Conservation (phyloP, 768 basidiomycete genomes). For the Calocybe gangraenosa region DNA sequence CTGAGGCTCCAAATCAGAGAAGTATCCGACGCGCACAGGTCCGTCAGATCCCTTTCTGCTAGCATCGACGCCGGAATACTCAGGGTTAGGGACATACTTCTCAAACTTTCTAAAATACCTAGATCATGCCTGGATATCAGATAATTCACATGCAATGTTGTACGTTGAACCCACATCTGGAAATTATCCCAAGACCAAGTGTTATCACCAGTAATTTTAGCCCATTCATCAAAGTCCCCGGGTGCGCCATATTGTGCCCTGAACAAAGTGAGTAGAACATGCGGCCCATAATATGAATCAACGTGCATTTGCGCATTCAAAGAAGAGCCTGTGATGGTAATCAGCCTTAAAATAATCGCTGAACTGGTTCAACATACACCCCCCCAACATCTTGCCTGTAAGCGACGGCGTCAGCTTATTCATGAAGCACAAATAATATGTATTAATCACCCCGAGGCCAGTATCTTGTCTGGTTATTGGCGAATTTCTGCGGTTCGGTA, state of each 20-base stretch:
- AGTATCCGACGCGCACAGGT: constrained; percentile 52
- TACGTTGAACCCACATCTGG: constrained; percentile 32
- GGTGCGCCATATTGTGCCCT: constrained; percentile 66
- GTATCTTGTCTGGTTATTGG: constrained; percentile 41
- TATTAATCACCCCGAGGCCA: constrained; percentile 60
- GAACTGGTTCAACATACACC: constrained; percentile 46
- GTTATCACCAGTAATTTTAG: constrained; percentile 44
- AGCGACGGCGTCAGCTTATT: neutral
- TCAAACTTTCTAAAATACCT: constrained; percentile 69
- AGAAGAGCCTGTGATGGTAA: constrained; percentile 42
- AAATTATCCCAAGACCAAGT: constrained; percentile 61
- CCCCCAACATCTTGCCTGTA: constrained; percentile 64
- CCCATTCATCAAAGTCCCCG: constrained; percentile 69
- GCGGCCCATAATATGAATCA: neutral
- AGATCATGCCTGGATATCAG: neutral
- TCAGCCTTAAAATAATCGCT: neutral
- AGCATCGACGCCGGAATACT: constrained; percentile 43
- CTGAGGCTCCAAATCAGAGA: constrained; percentile 32
- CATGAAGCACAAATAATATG: neutral
- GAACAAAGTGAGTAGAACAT: neutral
- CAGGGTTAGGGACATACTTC: constrained; percentile 41
- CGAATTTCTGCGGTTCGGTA: constrained; percentile 53
- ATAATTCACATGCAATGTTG: neutral
- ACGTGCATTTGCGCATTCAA: constrained; percentile 56
- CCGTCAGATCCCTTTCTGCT: constrained; percentile 43